Conservation (phyloP, 257 asterid genomes). For the Primulina eburnea region DNA sequence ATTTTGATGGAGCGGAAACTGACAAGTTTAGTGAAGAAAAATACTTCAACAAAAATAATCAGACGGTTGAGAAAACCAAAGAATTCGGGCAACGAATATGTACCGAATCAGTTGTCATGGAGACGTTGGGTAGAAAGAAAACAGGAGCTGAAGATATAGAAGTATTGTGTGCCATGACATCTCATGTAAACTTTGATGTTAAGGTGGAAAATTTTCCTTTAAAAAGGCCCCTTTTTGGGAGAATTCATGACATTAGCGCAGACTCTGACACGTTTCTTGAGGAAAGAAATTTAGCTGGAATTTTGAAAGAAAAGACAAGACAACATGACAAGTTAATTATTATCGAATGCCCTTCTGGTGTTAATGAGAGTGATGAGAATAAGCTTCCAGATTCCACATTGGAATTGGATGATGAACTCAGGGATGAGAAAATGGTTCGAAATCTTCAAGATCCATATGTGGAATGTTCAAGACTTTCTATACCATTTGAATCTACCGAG, state of each 20-base stretch:
- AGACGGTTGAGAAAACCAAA: constrained; percentile 21
- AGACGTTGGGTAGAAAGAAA: not conserved
- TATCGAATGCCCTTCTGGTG: not conserved
- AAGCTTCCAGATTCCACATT: constrained; percentile 24
- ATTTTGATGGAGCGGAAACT: constrained; percentile 24
- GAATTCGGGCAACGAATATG: constrained; percentile 26
- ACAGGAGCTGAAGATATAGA: too few species aligned
- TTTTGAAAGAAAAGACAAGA: too few species aligned
- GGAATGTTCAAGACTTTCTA: constrained; percentile 29
- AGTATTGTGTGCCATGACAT: constrained; percentile 18
- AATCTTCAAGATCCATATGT: constrained; percentile 26
- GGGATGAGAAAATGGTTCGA: constrained; percentile 25
- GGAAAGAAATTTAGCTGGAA: too few species aligned
- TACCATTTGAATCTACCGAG: constrained; percentile 17
- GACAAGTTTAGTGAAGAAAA: constrained; percentile 19
- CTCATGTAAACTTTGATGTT: constrained; percentile 29
- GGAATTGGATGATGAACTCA: constrained; percentile 20
- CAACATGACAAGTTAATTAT: too few species aligned
- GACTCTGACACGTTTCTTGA: constrained; percentile 9
- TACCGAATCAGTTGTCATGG: constrained; percentile 21
- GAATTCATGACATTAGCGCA: constrained; percentile 30
- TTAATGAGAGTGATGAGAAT: constrained; percentile 24
- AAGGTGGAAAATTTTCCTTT: constrained; percentile 74
- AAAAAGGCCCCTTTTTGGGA: constrained; percentile 43
- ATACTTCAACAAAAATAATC: constrained; percentile 14